A percentile compares a stretch with the other conserved stretches of the same genome.
phyloP scores from a whole-genome alignment of 1,139 yeast species.

The Blastobotrys buckinghamii region DNA sequence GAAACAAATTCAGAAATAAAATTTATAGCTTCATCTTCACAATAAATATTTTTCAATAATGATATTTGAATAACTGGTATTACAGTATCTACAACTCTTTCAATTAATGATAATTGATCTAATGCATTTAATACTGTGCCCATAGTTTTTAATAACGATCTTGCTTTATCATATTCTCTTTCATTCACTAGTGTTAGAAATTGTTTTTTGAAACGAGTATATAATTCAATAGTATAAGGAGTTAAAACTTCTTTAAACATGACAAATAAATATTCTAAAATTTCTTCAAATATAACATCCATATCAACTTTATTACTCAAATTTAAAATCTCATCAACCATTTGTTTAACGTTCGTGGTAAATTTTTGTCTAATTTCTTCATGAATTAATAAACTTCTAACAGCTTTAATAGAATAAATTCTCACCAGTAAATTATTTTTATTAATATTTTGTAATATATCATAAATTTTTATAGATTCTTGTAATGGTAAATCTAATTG shows the following conservation, averaged over 20 bases:
- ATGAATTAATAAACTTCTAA: not conserved
- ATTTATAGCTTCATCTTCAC: not conserved
- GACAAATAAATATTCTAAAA: slow-evolving; percentile 14
- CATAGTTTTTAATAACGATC: slow-evolving; percentile 12
- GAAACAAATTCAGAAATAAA: not conserved
- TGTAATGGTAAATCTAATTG: not conserved
- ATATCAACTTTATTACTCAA: slow-evolving; percentile 12
- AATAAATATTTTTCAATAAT: not conserved
- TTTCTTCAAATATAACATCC: slow-evolving; percentile 13
- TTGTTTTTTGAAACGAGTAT: slow-evolving; percentile 11
- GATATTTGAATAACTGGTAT: slow-evolving; percentile 4
- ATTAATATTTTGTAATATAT: not conserved
- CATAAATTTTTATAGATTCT: not conserved
- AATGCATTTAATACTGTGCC: slow-evolving; percentile 12
- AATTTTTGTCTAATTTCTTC: slow-evolving; percentile 3
- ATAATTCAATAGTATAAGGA: slow-evolving; percentile 14
- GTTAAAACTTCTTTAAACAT: slow-evolving; percentile 12
- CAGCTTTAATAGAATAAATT: slow-evolving; percentile 4
- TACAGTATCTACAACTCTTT: slow-evolving; percentile 6
- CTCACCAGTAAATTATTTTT: slow-evolving; percentile 1
- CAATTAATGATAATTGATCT: slow-evolving; percentile 8
- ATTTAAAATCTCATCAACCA: slow-evolving; percentile 14
- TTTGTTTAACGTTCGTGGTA: slow-evolving; percentile 6
- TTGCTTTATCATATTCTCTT: slow-evolving; percentile 6
- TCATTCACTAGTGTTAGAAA: slow-evolving; percentile 2